A percentile compares a stretch with the other conserved stretches of the same genome.
Conservation (phyloP, 2,329 filamentous ascomycete genomes). For the Emydomyces testavorans region DNA sequence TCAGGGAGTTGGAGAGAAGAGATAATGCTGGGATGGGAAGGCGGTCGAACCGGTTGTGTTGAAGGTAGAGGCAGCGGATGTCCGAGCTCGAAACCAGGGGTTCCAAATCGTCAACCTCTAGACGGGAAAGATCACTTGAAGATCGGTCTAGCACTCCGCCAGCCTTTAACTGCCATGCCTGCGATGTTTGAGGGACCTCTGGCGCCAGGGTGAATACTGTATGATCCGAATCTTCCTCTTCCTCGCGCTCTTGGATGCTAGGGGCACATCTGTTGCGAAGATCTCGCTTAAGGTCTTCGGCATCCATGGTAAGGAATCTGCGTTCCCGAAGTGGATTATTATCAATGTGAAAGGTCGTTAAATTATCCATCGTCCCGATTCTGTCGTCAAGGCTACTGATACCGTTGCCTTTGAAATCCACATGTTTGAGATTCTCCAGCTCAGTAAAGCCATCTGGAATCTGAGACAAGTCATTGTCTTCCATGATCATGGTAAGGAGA, state of each 20-base stretch:
- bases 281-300: slow-evolving; percentile 67
- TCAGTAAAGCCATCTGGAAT: slow-evolving; percentile 66
- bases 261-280: slow-evolving; percentile 54
- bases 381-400: slow-evolving; percentile 63
- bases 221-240: slow-evolving; percentile 31
- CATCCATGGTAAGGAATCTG: slow-evolving; percentile 69
- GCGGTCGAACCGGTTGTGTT: slow-evolving; percentile 61
- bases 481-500: slow-evolving; percentile 60
- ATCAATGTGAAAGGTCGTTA: slow-evolving; percentile 63
- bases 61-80: slow-evolving; percentile 52
- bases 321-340: slow-evolving; percentile 88
- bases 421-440: slow-evolving; percentile 58
- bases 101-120: slow-evolving; percentile 41
- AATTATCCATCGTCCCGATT: slow-evolving; percentile 65
- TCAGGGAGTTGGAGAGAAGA: slow-evolving; percentile 59
- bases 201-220: slow-evolving; percentile 33
- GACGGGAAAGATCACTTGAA: slow-evolving; percentile 48
- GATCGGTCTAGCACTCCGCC: slow-evolving; percentile 54
- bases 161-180: slow-evolving; percentile 29
- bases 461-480: slow-evolving; percentile 66
- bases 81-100: slow-evolving; percentile 35
- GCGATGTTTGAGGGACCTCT: slow-evolving; percentile 33
- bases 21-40: slow-evolving; percentile 58
- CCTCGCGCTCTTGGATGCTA: slow-evolving; percentile 31
- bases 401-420: slow-evolving; percentile 77